Base-by-base conservation (phyloP, 2,329 filamentous ascomycete species). In the Aciculosporium take region DNA sequence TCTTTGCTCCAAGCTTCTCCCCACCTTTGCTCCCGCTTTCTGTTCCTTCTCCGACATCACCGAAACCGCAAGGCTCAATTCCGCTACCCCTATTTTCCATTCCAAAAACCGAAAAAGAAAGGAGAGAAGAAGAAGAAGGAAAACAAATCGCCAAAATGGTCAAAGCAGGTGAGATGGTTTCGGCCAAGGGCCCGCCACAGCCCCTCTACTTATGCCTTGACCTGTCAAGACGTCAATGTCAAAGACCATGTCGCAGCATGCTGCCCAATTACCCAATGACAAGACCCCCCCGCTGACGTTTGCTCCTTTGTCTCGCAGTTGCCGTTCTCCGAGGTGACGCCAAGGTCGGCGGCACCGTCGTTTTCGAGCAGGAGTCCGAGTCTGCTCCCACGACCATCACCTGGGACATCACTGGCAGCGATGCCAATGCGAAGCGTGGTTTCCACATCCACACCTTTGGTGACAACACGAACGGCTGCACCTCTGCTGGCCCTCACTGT, bases 381-480 rank as follows among this genome's bases (percentile, higher is more conserved):
- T 76, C 71, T 56, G 67, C 76, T 56, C 78, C 81, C 54, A 96
- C 91, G 62, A 89, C 74, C 64, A 75, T 98, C 71, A 76, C 81
- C 60, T 98, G 84, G 81, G 78, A 95, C 68, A 87, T 98, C 68
- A 74, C 76, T 48, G 89, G 91, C 68, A 74, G 95, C 69, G 88
- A 96, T 62, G 59, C 89, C 68, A 94, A 94, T 65, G 88, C 91
- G 61, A 78, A 94, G 79, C 89, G 91, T 68, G 91, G 86, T 67
- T 87, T 96, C 76, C 91, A 98, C 76, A 81, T 98, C 61, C 91
- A 98, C 74, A 85, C 91, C 66, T 98, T 94, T 60, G 91, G 91
- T 64, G 91, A 96, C 77, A 96, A 96, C 78, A 96, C 91, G 75
- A 98, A 98, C 71, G 91, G 91, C 66, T 98, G 91, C 84, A 96